These are phyloP conservation scores for Hypoxylon perforatum DNA, from an alignment of 495 filamentous ascomycete species.

Conservation along the genomic window DNA sequence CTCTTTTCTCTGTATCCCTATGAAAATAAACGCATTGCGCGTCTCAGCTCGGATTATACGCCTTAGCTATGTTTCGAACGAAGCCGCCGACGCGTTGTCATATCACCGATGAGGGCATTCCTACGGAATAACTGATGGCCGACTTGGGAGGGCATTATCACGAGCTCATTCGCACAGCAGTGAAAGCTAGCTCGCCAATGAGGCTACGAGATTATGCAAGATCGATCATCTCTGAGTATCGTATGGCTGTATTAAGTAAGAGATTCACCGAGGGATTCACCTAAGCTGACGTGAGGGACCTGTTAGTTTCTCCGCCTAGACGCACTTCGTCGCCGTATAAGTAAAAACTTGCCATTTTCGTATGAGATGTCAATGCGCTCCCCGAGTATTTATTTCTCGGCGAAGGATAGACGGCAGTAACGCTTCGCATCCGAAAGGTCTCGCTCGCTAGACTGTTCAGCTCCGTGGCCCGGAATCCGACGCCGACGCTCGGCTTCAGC, in stretches of 20 bases:
- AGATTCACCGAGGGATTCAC: constrained; percentile 4
- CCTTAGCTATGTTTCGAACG: constrained; percentile 1
- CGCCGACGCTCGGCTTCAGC: constrained; percentile 2
- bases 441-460: constrained; percentile 1
- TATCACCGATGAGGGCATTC: not conserved
- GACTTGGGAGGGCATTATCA: not conserved
- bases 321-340: not conserved
- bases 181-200: constrained; percentile 11
- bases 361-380: constrained; percentile 10
- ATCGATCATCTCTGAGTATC: constrained; percentile 6
- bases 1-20: not conserved
- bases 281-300: constrained; percentile 25
- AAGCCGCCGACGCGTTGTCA: not conserved
- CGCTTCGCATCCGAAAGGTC: constrained; percentile 7
- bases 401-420: not conserved
- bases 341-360: not conserved
- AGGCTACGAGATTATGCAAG: constrained; percentile 17
- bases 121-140: constrained; percentile 18
- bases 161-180: not conserved
- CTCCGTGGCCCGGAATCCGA: constrained; percentile 16
- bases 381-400: not conserved
- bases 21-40: not conserved
- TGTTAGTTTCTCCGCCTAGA: constrained; percentile 16
- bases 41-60: not conserved
- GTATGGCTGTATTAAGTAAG: constrained; percentile 10